Conservation (phyloP, 192 early-diverging fungal species). For the Rhizophagus prolifer region DNA sequence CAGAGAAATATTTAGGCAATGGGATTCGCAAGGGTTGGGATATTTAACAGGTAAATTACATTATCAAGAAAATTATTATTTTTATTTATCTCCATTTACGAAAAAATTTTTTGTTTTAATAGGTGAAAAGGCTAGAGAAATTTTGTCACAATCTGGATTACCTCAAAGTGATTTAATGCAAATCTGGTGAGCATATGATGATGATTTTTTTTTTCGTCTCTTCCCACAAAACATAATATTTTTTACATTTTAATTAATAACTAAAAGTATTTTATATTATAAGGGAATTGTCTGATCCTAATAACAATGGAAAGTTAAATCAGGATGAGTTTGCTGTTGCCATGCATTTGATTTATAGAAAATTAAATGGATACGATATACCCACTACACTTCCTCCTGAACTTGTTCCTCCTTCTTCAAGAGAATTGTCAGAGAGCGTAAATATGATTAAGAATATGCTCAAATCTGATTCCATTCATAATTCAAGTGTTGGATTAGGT, state of each 20-base stretch:
- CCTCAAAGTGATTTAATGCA: slow-evolving; percentile 67
- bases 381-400: slow-evolving; percentile 79
- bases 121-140: slow-evolving; percentile 65
- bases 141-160: slow-evolving; percentile 73
- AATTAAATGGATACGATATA: slow-evolving; percentile 78
- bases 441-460: slow-evolving; percentile 64
- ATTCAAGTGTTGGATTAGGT: slow-evolving; percentile 29
- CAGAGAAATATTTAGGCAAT: slow-evolving; percentile 71
- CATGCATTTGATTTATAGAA: slow-evolving; percentile 94
- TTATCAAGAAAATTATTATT: not conserved
- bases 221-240: not conserved
- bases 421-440: slow-evolving; percentile 73
- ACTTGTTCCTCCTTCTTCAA: slow-evolving; percentile 81
- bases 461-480: slow-evolving; percentile 53
- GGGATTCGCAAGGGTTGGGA: slow-evolving; percentile 67
- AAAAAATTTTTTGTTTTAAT: not conserved
- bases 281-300: slow-evolving; percentile 75
- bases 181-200: slow-evolving; percentile 60
- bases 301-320: slow-evolving; percentile 87
- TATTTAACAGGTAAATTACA: slow-evolving; percentile 57
- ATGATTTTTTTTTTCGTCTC: not conserved
- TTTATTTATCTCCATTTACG: not conserved
- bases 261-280: not conserved
- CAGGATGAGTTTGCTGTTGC: slow-evolving; percentile 94
- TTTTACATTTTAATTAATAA: not conserved